Percentiles rank a stretch among this genome's conserved stretches.
Evolutionary conservation across 2,329 filamentous ascomycete species (phyloP).

Genomic region (Ophiobolus disseminans): DNA sequence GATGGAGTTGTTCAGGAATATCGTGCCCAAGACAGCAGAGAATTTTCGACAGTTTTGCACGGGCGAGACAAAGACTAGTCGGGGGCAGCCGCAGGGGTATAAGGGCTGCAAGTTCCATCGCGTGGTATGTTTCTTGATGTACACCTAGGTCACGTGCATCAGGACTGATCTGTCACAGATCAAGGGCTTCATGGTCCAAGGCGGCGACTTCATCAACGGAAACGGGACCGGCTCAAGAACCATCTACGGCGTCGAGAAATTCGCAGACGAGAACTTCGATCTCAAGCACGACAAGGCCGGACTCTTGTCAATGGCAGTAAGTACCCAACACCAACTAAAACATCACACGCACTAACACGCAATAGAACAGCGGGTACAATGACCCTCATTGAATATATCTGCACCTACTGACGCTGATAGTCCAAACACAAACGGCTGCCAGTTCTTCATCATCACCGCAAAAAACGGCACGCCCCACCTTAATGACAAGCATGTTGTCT

Average conservation of each 20-base stretch:
- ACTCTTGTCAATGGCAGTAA: slow-evolving; percentile 89
- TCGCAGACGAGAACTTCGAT: slow-evolving; percentile 89
- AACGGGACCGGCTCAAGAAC: slow-evolving; percentile 87
- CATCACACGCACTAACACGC: slow-evolving; percentile 3
- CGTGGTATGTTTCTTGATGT: slow-evolving; percentile 66
- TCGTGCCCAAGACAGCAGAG: slow-evolving; percentile 86
- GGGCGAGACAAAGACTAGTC: slow-evolving; percentile 81
- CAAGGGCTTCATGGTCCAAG: slow-evolving; percentile 96
- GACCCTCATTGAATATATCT: not conserved
- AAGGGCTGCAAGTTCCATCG: slow-evolving; percentile 95
- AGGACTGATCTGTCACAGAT: slow-evolving; percentile 64
- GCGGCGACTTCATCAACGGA: slow-evolving; percentile 92
- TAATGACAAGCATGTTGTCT: slow-evolving; percentile 93
- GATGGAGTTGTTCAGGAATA: slow-evolving; percentile 78
- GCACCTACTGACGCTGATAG: slow-evolving; percentile 72
- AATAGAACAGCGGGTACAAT: slow-evolving; percentile 15
- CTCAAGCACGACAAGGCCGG: slow-evolving; percentile 80
- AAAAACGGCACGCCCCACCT: slow-evolving; percentile 76
- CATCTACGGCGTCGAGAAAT: slow-evolving; percentile 85
- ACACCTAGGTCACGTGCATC: not conserved
- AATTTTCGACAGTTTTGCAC: slow-evolving; percentile 98
- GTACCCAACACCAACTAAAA: slow-evolving; percentile 43
- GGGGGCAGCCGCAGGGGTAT: slow-evolving; percentile 86
- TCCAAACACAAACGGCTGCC: slow-evolving; percentile 89
- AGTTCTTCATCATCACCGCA: slow-evolving; percentile 96